Conservation (phyloP, 2,329 filamentous ascomycete genomes). For the Neofusicoccum umdonicola region DNA sequence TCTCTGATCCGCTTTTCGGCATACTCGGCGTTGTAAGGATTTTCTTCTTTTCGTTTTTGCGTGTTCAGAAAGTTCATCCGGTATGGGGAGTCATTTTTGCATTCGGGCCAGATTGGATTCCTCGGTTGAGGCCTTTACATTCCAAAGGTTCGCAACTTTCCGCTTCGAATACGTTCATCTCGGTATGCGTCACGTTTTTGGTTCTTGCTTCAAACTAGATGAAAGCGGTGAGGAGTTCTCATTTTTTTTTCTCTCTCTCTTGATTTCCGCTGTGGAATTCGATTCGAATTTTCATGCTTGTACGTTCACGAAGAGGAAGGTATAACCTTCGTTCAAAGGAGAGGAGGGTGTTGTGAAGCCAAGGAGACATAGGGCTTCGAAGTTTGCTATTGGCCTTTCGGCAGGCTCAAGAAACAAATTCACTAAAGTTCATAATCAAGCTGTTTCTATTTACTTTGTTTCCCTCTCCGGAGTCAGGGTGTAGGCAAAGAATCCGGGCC, state of each 20-base stretch:
- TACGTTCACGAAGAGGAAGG: background rate
- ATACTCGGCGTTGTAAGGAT: background rate
- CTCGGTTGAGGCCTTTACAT: background rate
- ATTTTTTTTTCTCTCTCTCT: background rate
- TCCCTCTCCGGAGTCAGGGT: background rate
- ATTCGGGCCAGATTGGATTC: constrained; percentile 3
- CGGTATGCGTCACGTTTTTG: background rate
- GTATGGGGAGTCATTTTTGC: background rate
- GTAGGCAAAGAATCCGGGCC: background rate
- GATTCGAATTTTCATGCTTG: background rate
- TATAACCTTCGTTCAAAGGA: background rate
- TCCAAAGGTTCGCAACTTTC: background rate
- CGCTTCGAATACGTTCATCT: background rate
- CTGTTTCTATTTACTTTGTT: background rate
- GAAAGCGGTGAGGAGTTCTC: background rate
- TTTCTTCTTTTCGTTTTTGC: background rate
- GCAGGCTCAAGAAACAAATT: background rate
- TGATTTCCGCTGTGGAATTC: background rate
- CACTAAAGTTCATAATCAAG: background rate
- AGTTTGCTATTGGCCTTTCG: background rate
- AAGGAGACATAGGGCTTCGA: background rate
- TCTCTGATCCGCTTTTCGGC: background rate
- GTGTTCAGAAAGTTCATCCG: background rate
- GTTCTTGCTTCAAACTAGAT: background rate
- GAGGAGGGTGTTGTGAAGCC: background rate